Conservation (phyloP, 2,329 filamentous ascomycete species). For the Apiospora saccharicola region DNA sequence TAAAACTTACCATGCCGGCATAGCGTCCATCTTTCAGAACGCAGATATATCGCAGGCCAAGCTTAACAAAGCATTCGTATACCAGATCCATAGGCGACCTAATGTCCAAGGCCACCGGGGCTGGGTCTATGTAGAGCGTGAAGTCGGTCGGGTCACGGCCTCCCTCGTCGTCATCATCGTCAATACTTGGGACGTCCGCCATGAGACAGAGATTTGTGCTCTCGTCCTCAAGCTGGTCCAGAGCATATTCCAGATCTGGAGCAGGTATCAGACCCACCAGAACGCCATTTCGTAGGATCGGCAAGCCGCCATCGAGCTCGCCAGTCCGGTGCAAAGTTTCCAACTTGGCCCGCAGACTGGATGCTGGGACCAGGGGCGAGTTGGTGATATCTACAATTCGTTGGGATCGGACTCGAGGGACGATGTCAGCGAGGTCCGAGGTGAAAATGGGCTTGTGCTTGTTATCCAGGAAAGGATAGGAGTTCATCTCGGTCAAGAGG, state of each 20-base stretch:
- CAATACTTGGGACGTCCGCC: constrained; percentile 69
- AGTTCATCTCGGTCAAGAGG: constrained; percentile 94
- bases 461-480: constrained; percentile 96
- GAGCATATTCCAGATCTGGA: constrained; percentile 89
- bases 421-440: constrained; percentile 85
- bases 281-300: constrained; percentile 79
- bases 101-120: constrained; percentile 87
- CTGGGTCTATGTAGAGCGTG: constrained; percentile 88
- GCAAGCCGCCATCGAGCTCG: constrained; percentile 90
- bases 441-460: constrained; percentile 94
- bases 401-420: constrained; percentile 75
- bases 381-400: constrained; percentile 87
- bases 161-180: constrained; percentile 67
- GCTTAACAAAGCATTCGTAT: constrained; percentile 94
- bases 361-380: constrained; percentile 81
- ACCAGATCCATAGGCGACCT: constrained; percentile 92
- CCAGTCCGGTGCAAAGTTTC: constrained; percentile 83
- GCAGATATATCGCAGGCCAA: constrained; percentile 92
- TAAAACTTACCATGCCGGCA: constrained; percentile 77
- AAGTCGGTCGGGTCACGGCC: constrained; percentile 79
- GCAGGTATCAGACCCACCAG: constrained; percentile 92
- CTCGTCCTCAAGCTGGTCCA: constrained; percentile 85
- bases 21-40: constrained; percentile 85
- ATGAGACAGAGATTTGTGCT: constrained; percentile 80
- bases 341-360: constrained; percentile 79